Evolutionary conservation across 192 early-diverging fungal species (phyloP).

Genomic region (Mortierella hygrophila): DNA sequence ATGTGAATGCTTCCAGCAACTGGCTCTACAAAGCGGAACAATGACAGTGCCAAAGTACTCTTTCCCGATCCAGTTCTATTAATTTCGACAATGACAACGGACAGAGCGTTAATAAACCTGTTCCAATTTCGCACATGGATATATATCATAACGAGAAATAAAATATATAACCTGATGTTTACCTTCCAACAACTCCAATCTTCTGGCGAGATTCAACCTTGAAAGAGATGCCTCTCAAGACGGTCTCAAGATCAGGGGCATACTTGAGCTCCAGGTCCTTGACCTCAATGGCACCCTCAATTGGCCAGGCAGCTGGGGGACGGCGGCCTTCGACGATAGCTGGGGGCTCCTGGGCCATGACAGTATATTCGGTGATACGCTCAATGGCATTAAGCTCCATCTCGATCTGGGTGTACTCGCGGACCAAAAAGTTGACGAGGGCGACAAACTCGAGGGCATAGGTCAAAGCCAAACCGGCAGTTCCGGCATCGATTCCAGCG

Average conservation of each 20-base stretch:
- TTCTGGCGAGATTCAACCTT: slow-evolving; percentile 67
- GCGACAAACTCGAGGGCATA: slow-evolving; percentile 85
- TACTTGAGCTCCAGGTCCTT: slow-evolving; percentile 77
- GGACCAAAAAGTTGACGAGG: slow-evolving; percentile 81
- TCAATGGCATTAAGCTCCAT: slow-evolving; percentile 90
- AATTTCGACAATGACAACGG: neutral
- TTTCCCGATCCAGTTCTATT: slow-evolving; percentile 86
- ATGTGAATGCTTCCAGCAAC: slow-evolving; percentile 74
- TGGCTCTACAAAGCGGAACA: slow-evolving; percentile 87
- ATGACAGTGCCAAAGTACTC: slow-evolving; percentile 77
- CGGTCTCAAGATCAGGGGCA: slow-evolving; percentile 71
- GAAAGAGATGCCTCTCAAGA: slow-evolving; percentile 77
- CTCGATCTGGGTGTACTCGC: slow-evolving; percentile 83
- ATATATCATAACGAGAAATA: neutral
- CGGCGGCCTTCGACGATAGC: slow-evolving; percentile 63
- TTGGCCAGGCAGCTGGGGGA: slow-evolving; percentile 73
- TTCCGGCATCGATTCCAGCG: slow-evolving; percentile 61
- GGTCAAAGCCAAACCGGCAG: slow-evolving; percentile 86
- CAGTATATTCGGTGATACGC: slow-evolving; percentile 84
- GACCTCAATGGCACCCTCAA: slow-evolving; percentile 72
- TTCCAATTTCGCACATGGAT: too few relatives aligned
- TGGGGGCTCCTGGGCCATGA: slow-evolving; percentile 82
- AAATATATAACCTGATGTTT: slow-evolving; percentile 33
- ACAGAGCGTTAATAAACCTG: neutral
- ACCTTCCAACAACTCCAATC: slow-evolving; percentile 86